Base-by-base conservation (phyloP, 768 basidiomycete genomes). In the Lentinula boryana region DNA sequence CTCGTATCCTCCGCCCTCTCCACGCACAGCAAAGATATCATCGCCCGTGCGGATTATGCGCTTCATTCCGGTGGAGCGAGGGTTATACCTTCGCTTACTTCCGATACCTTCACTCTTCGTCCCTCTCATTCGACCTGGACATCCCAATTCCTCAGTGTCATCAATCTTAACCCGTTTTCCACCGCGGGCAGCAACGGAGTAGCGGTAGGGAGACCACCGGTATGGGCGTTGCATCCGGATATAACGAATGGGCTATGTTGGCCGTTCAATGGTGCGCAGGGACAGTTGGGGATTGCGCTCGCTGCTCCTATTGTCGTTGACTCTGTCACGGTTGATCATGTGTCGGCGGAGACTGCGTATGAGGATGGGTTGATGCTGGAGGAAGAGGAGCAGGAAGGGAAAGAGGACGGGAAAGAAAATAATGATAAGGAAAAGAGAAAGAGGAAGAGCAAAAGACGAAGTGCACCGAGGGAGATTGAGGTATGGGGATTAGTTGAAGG, bases 201-300 rank as follows among this genome's bases (percentile, higher is more conserved):
- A 64, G 78, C 84, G 44, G 72, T 86, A 48, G 95, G 93, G n/a
- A 84, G 86, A 15, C 84, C 92, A 1, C 95, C 96, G 0, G 84
- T 93, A 53, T 89, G 84, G 0, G 93, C 92, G 2, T 78, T 99
- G n/a, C 89, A 96, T 67, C 88, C 91, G 61, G 93, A 97, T 63
- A 76, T 79, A 31, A 83, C 88, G 59, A 85, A 85, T 36, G 96
- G 97, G 3, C 82, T 88, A 60, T 99, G 96, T 73, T 99, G 96
- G 95, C 92, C 96, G 1, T 93, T 98, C 75, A 76, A 75, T 5
- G 95, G 95, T 0, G 67, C 78, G 16, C 71, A 81, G 52, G 96
- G 95, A 3, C 91, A 91, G 67, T 75, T 98, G 9, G 96, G 93
- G 4, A 86, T 99, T 33, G 77, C 79, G 38, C 84, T 99, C 32